Evolutionary conservation across 1,139 yeast species (phyloP), one percentile per base, ranked within the genome.

Genomic region (Eremothecium cymbalariae): DNA sequence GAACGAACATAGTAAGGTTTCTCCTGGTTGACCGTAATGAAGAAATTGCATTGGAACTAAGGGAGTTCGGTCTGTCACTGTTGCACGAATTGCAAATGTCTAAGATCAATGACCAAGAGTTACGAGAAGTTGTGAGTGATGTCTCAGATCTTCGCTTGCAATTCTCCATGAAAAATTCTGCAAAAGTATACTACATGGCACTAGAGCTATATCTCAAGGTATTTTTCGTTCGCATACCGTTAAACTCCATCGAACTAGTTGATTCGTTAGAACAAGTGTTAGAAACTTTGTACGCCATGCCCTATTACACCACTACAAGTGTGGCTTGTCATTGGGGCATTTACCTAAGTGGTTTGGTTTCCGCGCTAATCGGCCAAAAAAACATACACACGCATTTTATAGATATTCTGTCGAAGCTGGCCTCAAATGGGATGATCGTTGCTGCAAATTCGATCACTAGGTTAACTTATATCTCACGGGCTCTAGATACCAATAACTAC

Each of bases 301-400:
- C 45, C 12, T 33, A 37, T 22, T 21, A 18, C 8, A 22, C 25
- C 25, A 22, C 36, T 4, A 28, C 32, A 2, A 32, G 35, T 8
- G 25, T 29, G 2, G 32, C 32, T 23, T 40, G 42, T 17, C 40
- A 41, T 23, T 41, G 42, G 41, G 31, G 43, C 2, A 31, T 41
- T n/a, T 34, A 33, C 33, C 20, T 33, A 11, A 33, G 37, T 29
- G 42, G 38, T 6, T 11, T 38, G 8, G 14, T 28, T 4, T 17
- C 43, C 2, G 15, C 38, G 7, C 12, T 38, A 12, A 18, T 40
- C 13, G 19, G 26, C 12, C 25, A 36, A 9, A 18, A 37, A 11
- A 32, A 33, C 24, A 15, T 40, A 16, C 21, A 25, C 17, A 9
- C 14, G 13, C 42, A 40, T 14, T 41, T 31, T 23, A 20, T 33